Conservation (phyloP, 176 grass and related monocot genomes). For the Elymus sibiricus region DNA sequence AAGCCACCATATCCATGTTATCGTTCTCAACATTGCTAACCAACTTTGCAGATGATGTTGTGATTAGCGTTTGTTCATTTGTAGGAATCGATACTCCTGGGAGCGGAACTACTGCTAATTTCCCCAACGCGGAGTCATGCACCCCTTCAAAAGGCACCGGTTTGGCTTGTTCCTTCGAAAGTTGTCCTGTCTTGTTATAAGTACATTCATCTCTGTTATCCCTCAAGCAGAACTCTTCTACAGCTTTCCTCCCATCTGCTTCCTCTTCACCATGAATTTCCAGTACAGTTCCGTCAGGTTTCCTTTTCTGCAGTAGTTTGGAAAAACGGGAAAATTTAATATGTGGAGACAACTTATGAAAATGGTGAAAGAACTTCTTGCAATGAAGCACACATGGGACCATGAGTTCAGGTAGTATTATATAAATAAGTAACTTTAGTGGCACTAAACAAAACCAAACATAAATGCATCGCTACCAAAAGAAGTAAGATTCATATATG, state of each 20-base stretch:
- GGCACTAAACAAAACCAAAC: constrained; percentile 9
- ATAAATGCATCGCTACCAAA: constrained; percentile 5
- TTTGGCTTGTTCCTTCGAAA: constrained; percentile 4
- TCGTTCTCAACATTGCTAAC: neutral
- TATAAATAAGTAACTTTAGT: neutral
- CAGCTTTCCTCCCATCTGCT: neutral
- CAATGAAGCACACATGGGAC: neutral
- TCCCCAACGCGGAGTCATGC: neutral
- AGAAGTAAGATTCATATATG: neutral
- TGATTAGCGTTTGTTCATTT: constrained; percentile 10
- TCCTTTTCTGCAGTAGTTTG: constrained; percentile 33
- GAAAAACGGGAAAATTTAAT: neutral
- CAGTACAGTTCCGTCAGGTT: neutral
- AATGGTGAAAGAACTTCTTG: constrained; percentile 16
- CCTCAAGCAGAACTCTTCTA: constrained; percentile 3
- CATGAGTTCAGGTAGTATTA: neutral
- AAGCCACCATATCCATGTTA: constrained; percentile 7
- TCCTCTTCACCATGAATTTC: constrained; percentile 23
- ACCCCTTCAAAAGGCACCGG: constrained; percentile 8
- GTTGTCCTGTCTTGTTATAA: constrained; percentile 16
- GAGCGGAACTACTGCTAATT: constrained; percentile 13
- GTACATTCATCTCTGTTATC: constrained; percentile 11
- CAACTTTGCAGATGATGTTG: constrained; percentile 24
- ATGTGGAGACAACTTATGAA: constrained; percentile 1
- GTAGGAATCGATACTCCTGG: neutral